phyloP scores from a whole-genome alignment of 169 alveolate species.

The Theileria annulata region DNA sequence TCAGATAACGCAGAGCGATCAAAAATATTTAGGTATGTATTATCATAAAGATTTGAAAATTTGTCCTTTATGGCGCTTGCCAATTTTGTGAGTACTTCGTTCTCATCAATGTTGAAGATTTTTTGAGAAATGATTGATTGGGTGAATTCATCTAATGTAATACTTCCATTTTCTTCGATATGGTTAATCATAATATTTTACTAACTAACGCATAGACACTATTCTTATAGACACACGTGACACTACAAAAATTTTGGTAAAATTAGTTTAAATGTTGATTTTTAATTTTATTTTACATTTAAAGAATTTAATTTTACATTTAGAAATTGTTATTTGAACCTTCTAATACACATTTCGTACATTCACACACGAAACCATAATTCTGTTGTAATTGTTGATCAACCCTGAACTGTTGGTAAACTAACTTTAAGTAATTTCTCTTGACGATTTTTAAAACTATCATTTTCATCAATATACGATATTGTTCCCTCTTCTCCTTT shows the following conservation, averaged over 20 bases:
- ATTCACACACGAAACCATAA: constrained; percentile 49
- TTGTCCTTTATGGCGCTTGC: constrained; percentile 26
- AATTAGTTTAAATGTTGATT: neutral
- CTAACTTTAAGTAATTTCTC: constrained; percentile 25
- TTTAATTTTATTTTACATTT: neutral
- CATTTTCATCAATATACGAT: constrained; percentile 45
- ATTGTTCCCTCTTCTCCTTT: constrained; percentile 57
- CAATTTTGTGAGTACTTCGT: constrained; percentile 32
- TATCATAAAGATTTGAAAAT: neutral
- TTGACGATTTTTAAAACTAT: constrained; percentile 28
- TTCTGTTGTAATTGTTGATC: constrained; percentile 26
- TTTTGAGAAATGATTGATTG: constrained; percentile 36
- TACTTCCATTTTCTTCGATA: constrained; percentile 19
- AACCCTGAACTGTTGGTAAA: neutral
- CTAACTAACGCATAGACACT: neutral
- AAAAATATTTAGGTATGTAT: constrained; percentile 15
- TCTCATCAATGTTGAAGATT: constrained; percentile 38
- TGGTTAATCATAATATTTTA: constrained; percentile 20
- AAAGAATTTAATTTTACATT: neutral
- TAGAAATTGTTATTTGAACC: neutral
- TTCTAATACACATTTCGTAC: constrained; percentile 45
- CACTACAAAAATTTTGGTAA: neutral
- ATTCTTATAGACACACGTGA: neutral
- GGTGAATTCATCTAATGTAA: constrained; percentile 40
- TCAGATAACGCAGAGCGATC: constrained; percentile 21